Base-by-base conservation (phyloP, 169 alveolate genomes). In the Eimeria falciformis region DNA sequence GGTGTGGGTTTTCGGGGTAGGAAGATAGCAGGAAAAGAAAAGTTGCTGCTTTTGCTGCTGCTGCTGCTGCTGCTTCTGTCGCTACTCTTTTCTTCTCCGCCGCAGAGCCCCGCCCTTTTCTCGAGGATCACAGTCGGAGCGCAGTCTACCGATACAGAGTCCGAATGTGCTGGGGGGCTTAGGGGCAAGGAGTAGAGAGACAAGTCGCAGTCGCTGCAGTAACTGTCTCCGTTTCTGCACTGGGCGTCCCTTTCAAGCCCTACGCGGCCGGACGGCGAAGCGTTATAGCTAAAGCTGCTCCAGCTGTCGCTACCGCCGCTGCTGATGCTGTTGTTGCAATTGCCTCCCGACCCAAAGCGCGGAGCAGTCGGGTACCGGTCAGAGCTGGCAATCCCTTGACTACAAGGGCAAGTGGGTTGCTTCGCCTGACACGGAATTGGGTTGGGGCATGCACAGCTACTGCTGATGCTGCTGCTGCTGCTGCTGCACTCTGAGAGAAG, bases 391-490 rank as follows among this genome's bases (percentile, higher is more conserved):
- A 7, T 7, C 58, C 21, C 58, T 14, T 50, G 21, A 9, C 58
- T 50, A 50, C 14, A n/a, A n/a, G n/a, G n/a, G n/a, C n/a, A n/a
- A n/a, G n/a, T n/a, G n/a, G n/a, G n/a, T n/a, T n/a, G n/a, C n/a
- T n/a, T n/a, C n/a, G n/a, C n/a, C n/a, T n/a, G n/a, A n/a, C n/a
- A n/a, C n/a, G n/a, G n/a, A n/a, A n/a, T n/a, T n/a, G n/a, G 7
- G 58, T 50, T 7, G 58, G 21, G 58, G 58, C 58, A 50, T 7
- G 9, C 27, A 27, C 71, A 14, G 71, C 71, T n/a, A 21, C 27
- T 14, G 71, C 71, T 58, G 71, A 14, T 12, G 56, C 83, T 9
- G 83, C 83, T 33, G 2, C 56, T 71, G 83, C 83, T 40, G 56
- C 58, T 37, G 29, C 83, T 71, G 56, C 56, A 7, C 29, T 7